These are phyloP conservation scores for Blastomyces percursus DNA, from an alignment of 2,329 filamentous ascomycete genomes.

Conservation along the genomic window DNA sequence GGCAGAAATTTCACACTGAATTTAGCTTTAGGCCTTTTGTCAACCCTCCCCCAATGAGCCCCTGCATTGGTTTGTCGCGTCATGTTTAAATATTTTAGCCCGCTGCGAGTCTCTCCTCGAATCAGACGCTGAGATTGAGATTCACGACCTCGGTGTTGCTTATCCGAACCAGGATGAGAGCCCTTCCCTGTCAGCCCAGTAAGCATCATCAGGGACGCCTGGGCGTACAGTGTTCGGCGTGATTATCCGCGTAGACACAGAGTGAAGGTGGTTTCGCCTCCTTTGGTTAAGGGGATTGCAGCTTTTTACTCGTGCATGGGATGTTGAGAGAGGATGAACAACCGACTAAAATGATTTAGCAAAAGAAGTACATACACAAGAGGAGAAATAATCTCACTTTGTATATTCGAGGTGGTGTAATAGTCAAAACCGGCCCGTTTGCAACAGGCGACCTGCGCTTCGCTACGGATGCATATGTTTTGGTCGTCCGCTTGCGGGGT, in stretches of 20 bases:
- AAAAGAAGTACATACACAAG: not conserved
- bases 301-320: too few relatives aligned
- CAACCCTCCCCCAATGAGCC: not conserved
- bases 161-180: not conserved
- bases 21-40: not conserved
- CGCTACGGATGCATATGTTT: too few relatives aligned
- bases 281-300: too few relatives aligned
- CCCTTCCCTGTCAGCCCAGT: too few relatives aligned
- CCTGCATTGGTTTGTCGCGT: not conserved
- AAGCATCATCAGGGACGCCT: not conserved
- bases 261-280: too few relatives aligned
- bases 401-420: not conserved
- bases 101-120: too few relatives aligned
- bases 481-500: not conserved
- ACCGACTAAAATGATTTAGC: not conserved
- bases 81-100: too few relatives aligned
- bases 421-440: not conserved
- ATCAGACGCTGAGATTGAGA: too few relatives aligned
- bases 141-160: not conserved
- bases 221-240: not conserved
- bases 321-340: not conserved
- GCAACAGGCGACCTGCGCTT: not conserved
- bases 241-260: not conserved
- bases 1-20: not conserved
- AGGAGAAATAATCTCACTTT: not conserved